Percentiles rank a stretch among this genome's conserved stretches.
phyloP scores from a whole-genome alignment of 1,139 yeast species.

The Blastobotrys ciferrii region DNA sequence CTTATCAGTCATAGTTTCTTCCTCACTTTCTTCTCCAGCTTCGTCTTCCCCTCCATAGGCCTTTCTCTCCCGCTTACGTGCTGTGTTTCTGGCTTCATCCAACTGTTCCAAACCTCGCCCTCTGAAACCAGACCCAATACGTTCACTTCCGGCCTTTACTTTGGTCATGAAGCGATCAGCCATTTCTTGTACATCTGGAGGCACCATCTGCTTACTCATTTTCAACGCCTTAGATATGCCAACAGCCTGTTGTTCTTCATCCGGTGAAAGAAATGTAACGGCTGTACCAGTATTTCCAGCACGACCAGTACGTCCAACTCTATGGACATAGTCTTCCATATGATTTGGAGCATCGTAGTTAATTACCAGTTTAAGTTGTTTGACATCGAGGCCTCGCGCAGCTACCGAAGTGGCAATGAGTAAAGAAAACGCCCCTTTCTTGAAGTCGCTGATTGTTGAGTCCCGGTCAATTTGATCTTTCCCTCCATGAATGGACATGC shows the following conservation, averaged over 20 bases:
- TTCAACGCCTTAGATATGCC: conserved; percentile 73
- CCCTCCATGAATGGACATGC: conserved; percentile 84
- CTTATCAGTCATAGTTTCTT: conserved; percentile 19
- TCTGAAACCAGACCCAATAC: conserved; percentile 66
- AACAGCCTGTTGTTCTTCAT: conserved; percentile 56
- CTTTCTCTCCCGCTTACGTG: conserved; percentile 47
- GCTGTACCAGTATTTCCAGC: conserved; percentile 83
- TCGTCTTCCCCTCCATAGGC: conserved; percentile 37
- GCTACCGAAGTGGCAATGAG: conserved; percentile 91
- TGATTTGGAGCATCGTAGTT: conserved; percentile 90
- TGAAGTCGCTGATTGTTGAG: conserved; percentile 69
- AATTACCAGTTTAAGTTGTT: conserved; percentile 72
- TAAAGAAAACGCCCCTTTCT: conserved; percentile 57
- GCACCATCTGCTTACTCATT: conserved; percentile 53
- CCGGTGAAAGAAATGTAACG: conserved; percentile 62
- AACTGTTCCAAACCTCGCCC: conserved; percentile 88
- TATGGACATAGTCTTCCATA: conserved; percentile 92
- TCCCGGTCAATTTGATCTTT: conserved; percentile 85
- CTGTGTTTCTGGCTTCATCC: conserved; percentile 63
- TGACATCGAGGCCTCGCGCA: conserved; percentile 92
- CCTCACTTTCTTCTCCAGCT: conserved; percentile 16
- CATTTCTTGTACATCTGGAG: conserved; percentile 51
- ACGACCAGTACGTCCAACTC: conserved; percentile 96
- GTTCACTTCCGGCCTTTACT: conserved; percentile 67
- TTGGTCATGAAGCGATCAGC: conserved; percentile 58